Evolutionary conservation across 2,329 filamentous ascomycete genomes (phyloP).

Genomic region (Dactylellina cionopaga): DNA sequence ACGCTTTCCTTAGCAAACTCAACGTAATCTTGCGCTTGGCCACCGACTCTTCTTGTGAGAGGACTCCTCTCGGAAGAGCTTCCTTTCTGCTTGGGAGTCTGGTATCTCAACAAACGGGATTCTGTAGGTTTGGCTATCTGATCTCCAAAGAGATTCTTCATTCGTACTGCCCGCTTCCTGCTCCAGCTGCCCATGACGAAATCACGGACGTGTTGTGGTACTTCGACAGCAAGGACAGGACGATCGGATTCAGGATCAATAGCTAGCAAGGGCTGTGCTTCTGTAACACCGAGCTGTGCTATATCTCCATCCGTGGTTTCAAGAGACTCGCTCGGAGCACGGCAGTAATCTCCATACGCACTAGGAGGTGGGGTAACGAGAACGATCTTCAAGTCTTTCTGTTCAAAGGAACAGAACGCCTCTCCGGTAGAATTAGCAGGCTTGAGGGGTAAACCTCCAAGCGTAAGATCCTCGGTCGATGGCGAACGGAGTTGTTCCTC

Average conservation of each 20-base stretch:
- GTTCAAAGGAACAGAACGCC: slow-evolving; percentile 46
- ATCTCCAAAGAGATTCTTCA: slow-evolving; percentile 48
- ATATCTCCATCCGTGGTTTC: slow-evolving; percentile 41
- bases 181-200: slow-evolving; percentile 52
- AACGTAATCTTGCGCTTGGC: slow-evolving; percentile 42
- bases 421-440: slow-evolving; percentile 35
- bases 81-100: slow-evolving; percentile 16
- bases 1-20: slow-evolving; percentile 49
- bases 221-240: slow-evolving; percentile 41
- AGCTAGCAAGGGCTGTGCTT: slow-evolving; percentile 37
- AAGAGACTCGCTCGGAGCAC: slow-evolving; percentile 22
- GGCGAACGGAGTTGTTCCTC: slow-evolving; percentile 46
- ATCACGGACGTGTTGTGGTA: slow-evolving; percentile 47
- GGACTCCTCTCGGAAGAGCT: slow-evolving; percentile 31
- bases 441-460: slow-evolving; percentile 29
- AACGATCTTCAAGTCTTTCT: slow-evolving; percentile 43
- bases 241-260: slow-evolving; percentile 46
- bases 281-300: slow-evolving; percentile 33
- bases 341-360: slow-evolving; percentile 35
- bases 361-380: slow-evolving; percentile 47
- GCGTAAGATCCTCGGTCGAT: slow-evolving; percentile 39
- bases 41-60: slow-evolving; percentile 27
- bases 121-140: slow-evolving; percentile 44
- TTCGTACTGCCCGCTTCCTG: slow-evolving; percentile 44
- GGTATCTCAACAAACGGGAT: slow-evolving; percentile 29